Conservation (phyloP, 2,329 filamentous ascomycete species). For the Elsinoe australis region DNA sequence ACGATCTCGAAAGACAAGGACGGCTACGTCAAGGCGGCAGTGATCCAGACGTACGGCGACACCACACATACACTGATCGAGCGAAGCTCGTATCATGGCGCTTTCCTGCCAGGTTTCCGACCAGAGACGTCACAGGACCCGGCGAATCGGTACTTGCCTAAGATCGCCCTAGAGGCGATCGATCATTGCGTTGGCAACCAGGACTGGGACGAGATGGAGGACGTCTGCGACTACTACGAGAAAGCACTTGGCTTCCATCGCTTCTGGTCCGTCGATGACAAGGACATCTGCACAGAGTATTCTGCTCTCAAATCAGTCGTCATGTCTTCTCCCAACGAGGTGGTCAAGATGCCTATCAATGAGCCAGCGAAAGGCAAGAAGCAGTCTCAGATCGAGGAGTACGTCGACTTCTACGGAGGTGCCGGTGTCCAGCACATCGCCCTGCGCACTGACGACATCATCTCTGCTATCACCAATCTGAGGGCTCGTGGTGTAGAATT, state of each 20-base stretch:
- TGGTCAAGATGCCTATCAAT: conserved; percentile 98
- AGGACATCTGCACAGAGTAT: conserved; percentile 86
- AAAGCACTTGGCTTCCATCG: conserved; percentile 84
- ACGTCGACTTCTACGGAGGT: conserved; percentile 78
- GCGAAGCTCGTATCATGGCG: conserved; percentile 59
- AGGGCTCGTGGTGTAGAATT: conserved; percentile 87
- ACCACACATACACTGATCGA: conserved; percentile 89
- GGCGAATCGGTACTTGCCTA: conserved; percentile 48
- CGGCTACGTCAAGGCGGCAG: conserved; percentile 64
- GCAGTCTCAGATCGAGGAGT: conserved; percentile 87
- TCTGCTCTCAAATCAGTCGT: conserved; percentile 82
- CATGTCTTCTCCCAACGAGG: conserved; percentile 76
- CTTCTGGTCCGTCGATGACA: conserved; percentile 96
- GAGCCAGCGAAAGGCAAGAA: conserved; percentile 86
- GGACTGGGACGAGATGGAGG: conserved; percentile 82
- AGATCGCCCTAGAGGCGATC: conserved; percentile 63
- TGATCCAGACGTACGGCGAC: conserved; percentile 87
- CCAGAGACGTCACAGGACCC: conserved; percentile 43
- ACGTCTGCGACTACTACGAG: conserved; percentile 67
- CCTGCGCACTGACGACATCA: conserved; percentile 72
- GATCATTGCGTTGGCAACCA: conserved; percentile 98
- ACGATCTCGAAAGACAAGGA: conserved; percentile 48
- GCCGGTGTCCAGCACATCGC: conserved; percentile 92
- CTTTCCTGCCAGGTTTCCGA: conserved; percentile 78
- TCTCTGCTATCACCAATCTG: conserved; percentile 66